These are phyloP conservation scores for Saturnispora halmiae DNA, from an alignment of 805 yeast species.

Conservation along the genomic window DNA sequence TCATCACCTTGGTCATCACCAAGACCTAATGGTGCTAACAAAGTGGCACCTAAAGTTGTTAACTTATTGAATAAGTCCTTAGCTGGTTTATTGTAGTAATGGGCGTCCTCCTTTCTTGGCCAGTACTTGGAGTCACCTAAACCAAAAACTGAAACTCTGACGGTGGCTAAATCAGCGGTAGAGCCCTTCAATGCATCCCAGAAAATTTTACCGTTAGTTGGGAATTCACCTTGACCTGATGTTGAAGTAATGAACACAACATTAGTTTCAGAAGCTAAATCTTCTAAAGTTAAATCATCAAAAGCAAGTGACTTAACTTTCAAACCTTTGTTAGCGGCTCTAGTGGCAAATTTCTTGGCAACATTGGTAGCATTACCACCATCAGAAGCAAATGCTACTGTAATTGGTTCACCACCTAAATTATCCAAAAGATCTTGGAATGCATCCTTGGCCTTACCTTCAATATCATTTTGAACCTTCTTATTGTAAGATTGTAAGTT, in stretches of 20 bases:
- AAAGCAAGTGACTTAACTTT: constrained; percentile 56
- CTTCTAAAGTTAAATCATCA: constrained; percentile 69
- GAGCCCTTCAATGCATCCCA: constrained; percentile 68
- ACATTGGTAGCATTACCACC: constrained; percentile 81
- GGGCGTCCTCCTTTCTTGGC: constrained; percentile 95
- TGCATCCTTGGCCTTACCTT: constrained; percentile 62
- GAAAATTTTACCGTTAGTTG: constrained; percentile 67
- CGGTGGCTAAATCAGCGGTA: constrained; percentile 53
- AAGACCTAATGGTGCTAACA: constrained; percentile 65
- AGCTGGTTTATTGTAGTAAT: constrained; percentile 88
- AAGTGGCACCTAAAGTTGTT: constrained; percentile 61
- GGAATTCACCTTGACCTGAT: constrained; percentile 83
- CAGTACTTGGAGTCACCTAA: constrained; percentile 82
- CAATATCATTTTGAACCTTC: constrained; percentile 44
- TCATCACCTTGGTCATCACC: constrained; percentile 99
- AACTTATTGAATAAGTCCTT: constrained; percentile 62
- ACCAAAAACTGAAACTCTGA: constrained; percentile 59
- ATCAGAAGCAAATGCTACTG: constrained; percentile 81
- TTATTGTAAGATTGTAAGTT: constrained; percentile 60
- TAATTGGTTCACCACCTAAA: constrained; percentile 83
- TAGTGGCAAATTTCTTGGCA: constrained; percentile 69
- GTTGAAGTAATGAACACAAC: constrained; percentile 65
- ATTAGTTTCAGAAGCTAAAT: constrained; percentile 59
- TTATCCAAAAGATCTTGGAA: constrained; percentile 73
- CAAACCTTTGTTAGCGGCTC: constrained; percentile 74